Conservation (phyloP, 148 eudicot species). For the Silene uniflora region DNA sequence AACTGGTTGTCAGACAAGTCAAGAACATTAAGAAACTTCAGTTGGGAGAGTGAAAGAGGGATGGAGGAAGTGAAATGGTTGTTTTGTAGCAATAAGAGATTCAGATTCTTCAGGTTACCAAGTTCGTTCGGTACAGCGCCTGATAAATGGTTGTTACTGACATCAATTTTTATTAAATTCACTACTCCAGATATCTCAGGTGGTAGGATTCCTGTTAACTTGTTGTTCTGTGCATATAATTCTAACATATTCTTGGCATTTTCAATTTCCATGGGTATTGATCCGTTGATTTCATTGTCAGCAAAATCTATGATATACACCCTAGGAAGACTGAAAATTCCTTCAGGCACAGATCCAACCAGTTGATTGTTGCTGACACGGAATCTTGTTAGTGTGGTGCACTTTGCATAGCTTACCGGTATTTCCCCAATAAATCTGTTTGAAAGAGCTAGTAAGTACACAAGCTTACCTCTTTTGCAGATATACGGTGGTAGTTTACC, state of each 20-base stretch:
- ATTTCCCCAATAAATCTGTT: conserved; percentile 57
- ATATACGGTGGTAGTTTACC: conserved; percentile 52
- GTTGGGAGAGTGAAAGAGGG: conserved; percentile 54
- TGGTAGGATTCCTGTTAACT: conserved; percentile 59
- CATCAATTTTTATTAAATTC: conserved; percentile 68
- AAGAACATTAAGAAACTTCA: conserved; percentile 61
- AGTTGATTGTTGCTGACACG: conserved; percentile 61
- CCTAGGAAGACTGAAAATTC: conserved; percentile 58
- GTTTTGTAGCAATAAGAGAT: conserved; percentile 50
- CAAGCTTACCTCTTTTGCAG: conserved; percentile 60
- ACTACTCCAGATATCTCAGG: conserved; percentile 48
- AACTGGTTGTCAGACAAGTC: conserved; percentile 65
- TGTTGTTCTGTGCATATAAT: conserved; percentile 61
- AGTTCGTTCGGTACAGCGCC: conserved; percentile 70
- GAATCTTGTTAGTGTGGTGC: conserved; percentile 57
- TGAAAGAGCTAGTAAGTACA: conserved; percentile 53
- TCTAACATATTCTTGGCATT: conserved; percentile 67
- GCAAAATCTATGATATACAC: conserved; percentile 67
- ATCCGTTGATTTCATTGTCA: conserved; percentile 48
- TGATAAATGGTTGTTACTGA: conserved; percentile 58
- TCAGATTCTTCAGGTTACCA: conserved; percentile 51
- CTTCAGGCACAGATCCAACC: conserved; percentile 54
- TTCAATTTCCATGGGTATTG: conserved; percentile 41
- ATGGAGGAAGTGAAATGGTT: conserved; percentile 64
- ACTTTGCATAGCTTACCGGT: conserved; percentile 53